Percentiles rank a stretch among this genome's conserved stretches.
Conservation (phyloP, 2,329 filamentous ascomycete genomes). For the Fusarium sp. region DNA sequence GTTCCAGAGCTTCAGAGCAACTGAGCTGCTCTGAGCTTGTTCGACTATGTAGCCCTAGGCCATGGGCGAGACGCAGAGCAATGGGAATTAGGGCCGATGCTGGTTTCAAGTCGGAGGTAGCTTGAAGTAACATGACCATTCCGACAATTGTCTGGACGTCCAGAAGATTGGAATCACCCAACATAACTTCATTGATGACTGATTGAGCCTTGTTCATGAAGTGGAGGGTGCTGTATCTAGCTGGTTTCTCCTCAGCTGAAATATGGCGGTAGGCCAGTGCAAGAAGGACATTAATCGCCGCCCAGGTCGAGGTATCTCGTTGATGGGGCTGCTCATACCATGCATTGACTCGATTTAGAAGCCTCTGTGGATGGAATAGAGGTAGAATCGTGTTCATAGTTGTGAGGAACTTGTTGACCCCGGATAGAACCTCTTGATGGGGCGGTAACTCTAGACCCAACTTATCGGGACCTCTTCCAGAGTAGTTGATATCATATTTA, state of each 20-base stretch:
- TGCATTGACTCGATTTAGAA: background rate
- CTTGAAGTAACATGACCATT: constrained; percentile 18
- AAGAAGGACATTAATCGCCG: constrained; percentile 23
- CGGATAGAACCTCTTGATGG: background rate
- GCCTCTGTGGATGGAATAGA: constrained; percentile 8
- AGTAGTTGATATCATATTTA: background rate
- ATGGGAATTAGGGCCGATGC: constrained; percentile 18
- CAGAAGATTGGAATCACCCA: background rate
- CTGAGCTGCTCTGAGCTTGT: background rate
- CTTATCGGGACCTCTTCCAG: rapidly evolving
- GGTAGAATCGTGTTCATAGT: constrained; percentile 23
- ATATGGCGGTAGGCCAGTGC: constrained; percentile 20
- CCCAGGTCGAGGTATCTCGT: constrained; percentile 11
- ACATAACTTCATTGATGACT: constrained; percentile 9
- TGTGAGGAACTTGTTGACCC: background rate
- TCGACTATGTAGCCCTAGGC: constrained; percentile 5
- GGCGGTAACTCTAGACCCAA: background rate
- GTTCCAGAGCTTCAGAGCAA: background rate
- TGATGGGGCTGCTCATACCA: constrained; percentile 11
- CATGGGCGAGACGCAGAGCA: constrained; percentile 26
- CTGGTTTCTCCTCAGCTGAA: background rate
- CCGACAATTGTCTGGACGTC: constrained; percentile 31
- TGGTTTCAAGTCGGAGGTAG: constrained; percentile 6
- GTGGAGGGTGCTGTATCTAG: rapidly evolving
- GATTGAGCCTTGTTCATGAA: constrained; percentile 32